Percentiles rank a stretch among this genome's conserved stretches.
Conservation (phyloP, 306 rosid genomes). For the Fragaria iinumae region DNA sequence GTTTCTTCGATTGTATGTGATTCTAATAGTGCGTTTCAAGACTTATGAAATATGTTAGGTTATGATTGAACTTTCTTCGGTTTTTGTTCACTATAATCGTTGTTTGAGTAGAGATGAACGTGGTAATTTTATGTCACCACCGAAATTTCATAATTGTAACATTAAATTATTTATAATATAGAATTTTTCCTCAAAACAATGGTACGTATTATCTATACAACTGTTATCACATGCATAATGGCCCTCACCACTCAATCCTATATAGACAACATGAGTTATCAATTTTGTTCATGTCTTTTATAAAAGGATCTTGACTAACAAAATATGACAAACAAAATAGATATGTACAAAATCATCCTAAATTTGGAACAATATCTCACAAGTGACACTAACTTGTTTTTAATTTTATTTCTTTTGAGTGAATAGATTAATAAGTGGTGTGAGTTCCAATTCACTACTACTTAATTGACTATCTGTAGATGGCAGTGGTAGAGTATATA, state of each 20-base stretch:
- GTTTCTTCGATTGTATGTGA: neutral
- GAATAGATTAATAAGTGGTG: no score
- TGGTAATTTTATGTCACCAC: no score
- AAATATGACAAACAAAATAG: neutral
- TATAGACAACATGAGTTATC: neutral
- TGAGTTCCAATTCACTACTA: no score
- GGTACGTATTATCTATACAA: neutral
- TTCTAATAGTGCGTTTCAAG: neutral
- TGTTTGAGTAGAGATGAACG: no score
- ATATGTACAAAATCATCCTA: neutral
- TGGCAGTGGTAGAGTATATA: no score
- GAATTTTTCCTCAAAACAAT: no score
- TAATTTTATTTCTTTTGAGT: no score
- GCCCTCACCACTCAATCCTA: neutral
- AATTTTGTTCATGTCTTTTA: neutral
- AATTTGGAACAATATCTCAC: neutral
- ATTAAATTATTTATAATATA: no score
- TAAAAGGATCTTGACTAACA: neutral
- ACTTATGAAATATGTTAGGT: no score
- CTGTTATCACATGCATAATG: slow-evolving; percentile 14
- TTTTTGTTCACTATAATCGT: rapidly evolving
- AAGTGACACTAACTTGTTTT: neutral
- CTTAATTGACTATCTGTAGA: no score
- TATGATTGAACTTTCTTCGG: no score
- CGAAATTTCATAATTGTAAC: no score